A percentile compares a stretch with the other conserved stretches of the same genome.
phyloP scores from a whole-genome alignment of 2,329 filamentous ascomycete species.

The Orbilia quercus region DNA sequence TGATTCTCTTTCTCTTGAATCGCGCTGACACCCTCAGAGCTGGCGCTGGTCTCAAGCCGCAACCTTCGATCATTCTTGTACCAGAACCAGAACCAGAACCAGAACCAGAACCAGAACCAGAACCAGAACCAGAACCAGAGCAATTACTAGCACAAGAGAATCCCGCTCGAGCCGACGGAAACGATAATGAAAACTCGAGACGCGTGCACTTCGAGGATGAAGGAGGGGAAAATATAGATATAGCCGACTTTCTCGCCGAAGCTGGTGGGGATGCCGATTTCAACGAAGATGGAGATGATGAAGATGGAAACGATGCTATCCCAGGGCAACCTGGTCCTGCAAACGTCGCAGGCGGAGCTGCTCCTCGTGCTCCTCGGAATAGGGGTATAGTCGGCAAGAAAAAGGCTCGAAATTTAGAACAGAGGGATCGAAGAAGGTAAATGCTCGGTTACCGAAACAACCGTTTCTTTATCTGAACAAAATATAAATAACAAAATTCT shows the following conservation, averaged over 20 bases:
- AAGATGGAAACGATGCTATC: not conserved
- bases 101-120: constrained; percentile 6
- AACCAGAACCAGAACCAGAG: constrained; percentile 5
- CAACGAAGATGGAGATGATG: constrained; percentile 10
- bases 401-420: constrained; percentile 51
- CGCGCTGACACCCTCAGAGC: constrained; percentile 39
- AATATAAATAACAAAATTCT: constrained; percentile 3
- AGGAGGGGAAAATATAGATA: constrained; percentile 32
- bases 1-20: constrained; percentile 52
- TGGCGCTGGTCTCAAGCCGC: constrained; percentile 45
- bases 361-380: constrained; percentile 13
- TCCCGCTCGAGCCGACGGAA: not conserved
- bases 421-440: constrained; percentile 51
- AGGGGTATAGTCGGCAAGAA: constrained; percentile 53
- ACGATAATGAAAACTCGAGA: not conserved
- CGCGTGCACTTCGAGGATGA: constrained; percentile 20
- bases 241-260: constrained; percentile 40
- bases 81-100: not conserved
- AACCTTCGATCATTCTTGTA: not conserved
- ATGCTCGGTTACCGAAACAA: not conserved
- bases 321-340: constrained; percentile 11
- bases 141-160: too few relatives aligned
- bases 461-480: not conserved
- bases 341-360: constrained; percentile 5
- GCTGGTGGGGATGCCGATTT: constrained; percentile 23